phyloP scores from a whole-genome alignment of 192 early-diverging fungal genomes.

The Pilaira anomala region DNA sequence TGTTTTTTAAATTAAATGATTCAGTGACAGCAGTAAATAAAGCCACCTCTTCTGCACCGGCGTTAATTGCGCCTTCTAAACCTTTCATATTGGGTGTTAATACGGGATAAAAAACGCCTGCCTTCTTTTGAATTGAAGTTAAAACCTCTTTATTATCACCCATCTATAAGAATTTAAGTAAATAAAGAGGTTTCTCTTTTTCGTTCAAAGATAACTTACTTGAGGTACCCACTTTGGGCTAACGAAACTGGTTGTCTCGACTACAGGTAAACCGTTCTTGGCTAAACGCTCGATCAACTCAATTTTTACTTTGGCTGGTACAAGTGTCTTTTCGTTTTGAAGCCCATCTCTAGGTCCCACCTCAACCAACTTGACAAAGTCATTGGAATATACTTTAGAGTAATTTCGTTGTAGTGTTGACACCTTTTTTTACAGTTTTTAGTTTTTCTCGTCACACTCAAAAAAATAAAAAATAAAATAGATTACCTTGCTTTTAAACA shows the following conservation, averaged over 20 bases:
- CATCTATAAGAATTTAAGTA: slow-evolving; percentile 63
- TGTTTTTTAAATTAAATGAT: slow-evolving; percentile 85
- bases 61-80: slow-evolving; percentile 73
- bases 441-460: background rate
- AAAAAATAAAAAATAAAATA: background rate
- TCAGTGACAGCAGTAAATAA: slow-evolving; percentile 90
- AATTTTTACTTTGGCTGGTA: slow-evolving; percentile 82
- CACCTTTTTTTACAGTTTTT: no score
- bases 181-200: background rate
- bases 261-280: slow-evolving; percentile 72
- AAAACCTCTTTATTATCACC: slow-evolving; percentile 79
- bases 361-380: slow-evolving; percentile 81
- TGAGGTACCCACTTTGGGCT: slow-evolving; percentile 96
- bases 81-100: slow-evolving; percentile 88
- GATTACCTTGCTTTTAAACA: background rate
- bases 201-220: slow-evolving; percentile 32
- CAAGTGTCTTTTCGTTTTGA: slow-evolving; percentile 87
- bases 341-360: slow-evolving; percentile 96
- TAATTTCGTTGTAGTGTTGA: slow-evolving; percentile 1
- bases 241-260: slow-evolving; percentile 94
- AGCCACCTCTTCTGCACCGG: slow-evolving; percentile 83
- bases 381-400: background rate
- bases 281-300: slow-evolving; percentile 82
- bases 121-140: slow-evolving; percentile 54
- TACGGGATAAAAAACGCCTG: slow-evolving; percentile 81